phyloP scores from a whole-genome alignment of 2,329 filamentous ascomycete genomes.

The Myriosclerotinia duriaeana region DNA sequence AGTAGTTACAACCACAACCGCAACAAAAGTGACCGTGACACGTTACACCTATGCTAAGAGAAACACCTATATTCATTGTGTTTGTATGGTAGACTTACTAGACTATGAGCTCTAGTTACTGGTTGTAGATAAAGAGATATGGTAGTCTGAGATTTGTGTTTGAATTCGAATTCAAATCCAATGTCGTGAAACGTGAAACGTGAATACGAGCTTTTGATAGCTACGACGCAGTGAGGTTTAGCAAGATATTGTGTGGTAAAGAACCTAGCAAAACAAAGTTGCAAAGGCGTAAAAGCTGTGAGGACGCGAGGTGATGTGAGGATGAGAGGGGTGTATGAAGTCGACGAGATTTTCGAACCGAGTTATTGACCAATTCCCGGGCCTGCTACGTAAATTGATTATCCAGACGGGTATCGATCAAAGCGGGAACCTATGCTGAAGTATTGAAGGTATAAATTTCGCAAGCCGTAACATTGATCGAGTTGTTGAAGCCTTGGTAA shows the following conservation, averaged over 20 bases:
- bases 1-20: too few species aligned
- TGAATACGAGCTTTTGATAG: background rate
- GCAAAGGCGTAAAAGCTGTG: background rate
- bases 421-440: background rate
- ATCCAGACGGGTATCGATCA: background rate
- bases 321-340: background rate
- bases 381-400: too few species aligned
- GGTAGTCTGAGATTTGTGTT: too few species aligned
- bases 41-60: too few species aligned
- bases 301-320: too few species aligned
- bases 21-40: too few species aligned
- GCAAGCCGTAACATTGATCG: background rate
- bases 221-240: too few species aligned
- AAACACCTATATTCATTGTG: background rate
- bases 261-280: too few species aligned
- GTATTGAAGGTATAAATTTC: too few species aligned
- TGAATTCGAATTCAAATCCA: background rate
- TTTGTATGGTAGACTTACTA: too few species aligned
- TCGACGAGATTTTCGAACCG: background rate
- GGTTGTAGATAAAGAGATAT: background rate
- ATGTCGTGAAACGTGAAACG: background rate
- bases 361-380: background rate
- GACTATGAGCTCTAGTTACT: background rate
- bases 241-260: too few species aligned
- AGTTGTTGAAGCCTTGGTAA: background rate